phyloP scores from a whole-genome alignment of 768 basidiomycete genomes.

The Leccinum rimulosum region DNA sequence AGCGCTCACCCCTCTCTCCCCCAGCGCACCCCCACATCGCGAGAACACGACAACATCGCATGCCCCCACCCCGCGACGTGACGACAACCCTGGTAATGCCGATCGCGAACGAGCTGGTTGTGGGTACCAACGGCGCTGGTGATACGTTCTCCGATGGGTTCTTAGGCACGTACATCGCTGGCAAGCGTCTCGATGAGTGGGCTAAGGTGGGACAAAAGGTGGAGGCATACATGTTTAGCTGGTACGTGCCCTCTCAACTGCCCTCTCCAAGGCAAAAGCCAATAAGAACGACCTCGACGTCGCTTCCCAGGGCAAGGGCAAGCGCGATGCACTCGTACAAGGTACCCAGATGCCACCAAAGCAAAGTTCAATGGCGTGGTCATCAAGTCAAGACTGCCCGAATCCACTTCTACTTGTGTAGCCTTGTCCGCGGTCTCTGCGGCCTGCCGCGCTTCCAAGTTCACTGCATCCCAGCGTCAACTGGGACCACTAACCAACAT shows the following conservation, averaged over 20 bases:
- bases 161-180: conserved; percentile 78
- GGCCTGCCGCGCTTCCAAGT: conserved; percentile 38
- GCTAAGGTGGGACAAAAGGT: conserved; percentile 85
- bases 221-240: conserved; percentile 83
- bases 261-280: conserved; percentile 35
- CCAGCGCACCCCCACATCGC: too few species aligned
- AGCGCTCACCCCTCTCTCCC: too few species aligned
- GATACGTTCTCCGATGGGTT: conserved; percentile 98
- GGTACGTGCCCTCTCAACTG: conserved; percentile 41
- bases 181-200: conserved; percentile 73
- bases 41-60: too few species aligned
- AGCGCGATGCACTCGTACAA: conserved; percentile 76
- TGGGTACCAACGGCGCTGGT: conserved; percentile 97
- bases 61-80: too few species aligned
- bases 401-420: conserved; percentile 39
- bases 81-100: conserved; percentile 43
- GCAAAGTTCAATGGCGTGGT: conserved; percentile 63
- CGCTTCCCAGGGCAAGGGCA: conserved; percentile 59
- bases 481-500: conserved; percentile 28
- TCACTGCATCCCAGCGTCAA: conserved; percentile 22
- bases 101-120: conserved; percentile 63
- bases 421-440: conserved; percentile 51
- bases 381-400: conserved; percentile 46
- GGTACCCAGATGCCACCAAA: conserved; percentile 53
- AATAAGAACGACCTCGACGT: conserved; percentile 46